Base-by-base conservation (phyloP, 139 green algal species). In the Closterium sp. region DNA sequence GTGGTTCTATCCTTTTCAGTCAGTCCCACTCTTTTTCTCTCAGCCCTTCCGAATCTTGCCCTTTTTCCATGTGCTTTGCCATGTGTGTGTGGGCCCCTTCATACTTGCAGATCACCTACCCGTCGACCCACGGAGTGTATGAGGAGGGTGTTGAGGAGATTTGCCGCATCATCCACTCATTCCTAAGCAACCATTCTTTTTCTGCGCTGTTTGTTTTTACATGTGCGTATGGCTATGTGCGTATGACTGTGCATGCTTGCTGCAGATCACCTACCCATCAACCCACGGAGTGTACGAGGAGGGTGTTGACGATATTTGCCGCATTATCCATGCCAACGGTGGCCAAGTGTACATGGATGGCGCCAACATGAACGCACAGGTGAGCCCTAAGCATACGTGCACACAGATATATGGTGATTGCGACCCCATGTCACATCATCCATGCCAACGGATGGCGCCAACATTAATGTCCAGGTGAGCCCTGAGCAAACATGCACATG, bases 271-370 rank as follows among this genome's bases (percentile, higher is more conserved):
- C 21, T 99, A 99, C 96, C 98, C 98, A 85, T 99, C 97, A 62
- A 99, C 98, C 11, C 97, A 99, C 95, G 98, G 98, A 31, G 98
- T 99, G 94, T 99, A 99, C 92, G 98, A 99, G 96, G 97, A 99
- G 70, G 97, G 97, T 4, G 96, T 99, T 86, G 97, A 99, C 91
- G 96, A 98, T 90, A 98, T 99, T 89, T 99, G 98, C 97, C 50
- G 95, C 30, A 97, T 98, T 93, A 98, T 99, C 92, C 98, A 99
- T 94, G 91, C 97, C 85, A 95, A 98, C 89, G 98, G 98, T 22
- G 98, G 98, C 50, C 95, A 96, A 91, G 98, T 99, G 85, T 99
- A 99, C 98, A 99, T 99, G 98, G 98, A 99, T 94, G 98, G 98
- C 2, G 98, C 98, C 92, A 99, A 99, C 97, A 99, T 99, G 98